Evolutionary conservation across 176 grass and related monocot species (phyloP).

Genomic region (Zizania latifolia): DNA sequence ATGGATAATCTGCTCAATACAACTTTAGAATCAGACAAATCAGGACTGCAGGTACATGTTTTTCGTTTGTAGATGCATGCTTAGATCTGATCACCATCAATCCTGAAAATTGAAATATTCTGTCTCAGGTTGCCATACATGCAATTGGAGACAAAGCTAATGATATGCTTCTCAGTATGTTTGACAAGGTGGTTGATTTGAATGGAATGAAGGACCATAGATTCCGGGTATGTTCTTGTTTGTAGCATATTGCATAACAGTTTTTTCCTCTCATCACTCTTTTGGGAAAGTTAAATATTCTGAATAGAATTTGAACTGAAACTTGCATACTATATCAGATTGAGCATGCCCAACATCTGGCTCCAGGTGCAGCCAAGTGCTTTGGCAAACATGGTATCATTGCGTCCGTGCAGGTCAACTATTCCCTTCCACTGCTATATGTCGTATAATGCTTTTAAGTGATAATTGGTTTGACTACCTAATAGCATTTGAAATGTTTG

Average conservation of each 20-base stretch:
- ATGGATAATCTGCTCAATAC: slow-evolving; percentile 53
- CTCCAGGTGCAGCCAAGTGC: slow-evolving; percentile 43
- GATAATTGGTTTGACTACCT: neutral
- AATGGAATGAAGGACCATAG: slow-evolving; percentile 71
- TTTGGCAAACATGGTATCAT: slow-evolving; percentile 72
- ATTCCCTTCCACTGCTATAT: neutral
- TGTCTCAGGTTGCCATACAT: slow-evolving; percentile 77
- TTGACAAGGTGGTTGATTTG: slow-evolving; percentile 41
- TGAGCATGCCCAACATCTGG: slow-evolving; percentile 90
- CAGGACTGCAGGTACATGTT: slow-evolving; percentile 64
- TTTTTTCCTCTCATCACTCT: neutral
- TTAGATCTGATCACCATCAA: neutral
- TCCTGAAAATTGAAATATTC: slow-evolving; percentile 1
- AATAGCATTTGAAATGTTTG: neutral
- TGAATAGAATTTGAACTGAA: slow-evolving; percentile 25
- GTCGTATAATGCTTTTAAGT: neutral
- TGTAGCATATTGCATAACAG: slow-evolving; percentile 1
- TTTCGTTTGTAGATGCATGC: neutral
- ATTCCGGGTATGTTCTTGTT: slow-evolving; percentile 53
- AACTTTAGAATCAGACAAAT: slow-evolving; percentile 74
- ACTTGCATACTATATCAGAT: slow-evolving; percentile 46
- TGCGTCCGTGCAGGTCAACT: slow-evolving; percentile 74
- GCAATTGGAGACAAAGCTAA: slow-evolving; percentile 97
- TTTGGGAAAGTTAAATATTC: neutral
- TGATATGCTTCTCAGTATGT: slow-evolving; percentile 70